Evolutionary conservation across 768 basidiomycete species (phyloP), one percentile per base, ranked within the genome.

Genomic region (Auricularia cornea): DNA sequence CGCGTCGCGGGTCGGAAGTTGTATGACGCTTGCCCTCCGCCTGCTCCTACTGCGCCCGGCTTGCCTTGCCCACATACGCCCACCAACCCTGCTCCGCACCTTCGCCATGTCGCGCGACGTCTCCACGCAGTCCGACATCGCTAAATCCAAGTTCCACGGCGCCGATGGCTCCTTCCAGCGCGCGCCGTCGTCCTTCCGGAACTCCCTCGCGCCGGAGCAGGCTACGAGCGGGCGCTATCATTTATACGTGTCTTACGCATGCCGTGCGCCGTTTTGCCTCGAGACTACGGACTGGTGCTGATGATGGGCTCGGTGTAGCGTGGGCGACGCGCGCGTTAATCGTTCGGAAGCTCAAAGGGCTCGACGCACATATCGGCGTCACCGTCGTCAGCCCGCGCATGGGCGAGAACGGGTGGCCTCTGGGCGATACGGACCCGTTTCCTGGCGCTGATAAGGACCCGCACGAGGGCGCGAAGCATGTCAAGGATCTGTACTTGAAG

Each of bases 241-340:
- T 68, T 90, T 96, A 68, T 96, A 92, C 69, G 90, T 97, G 64
- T 90, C 89, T 4, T 85, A 86, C 66, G 85, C 89, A 2, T 98
- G 94, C 69, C 94, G 90, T 92, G 66, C 72, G 88, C n/a, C 38
- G 30, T 3, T 1, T 23, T 5, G 1, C 2, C 16, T 5, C 35
- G 8, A 10, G 16, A 1, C 16, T 5, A 5, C 16, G 3, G 8
- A 8, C 35, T 38, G 32, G 26, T 20, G 6, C 31, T 61, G 41
- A 20, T 61, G n/a, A n/a, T n/a, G n/a, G n/a, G 64, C 30, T 26
- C 56, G 28, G 31, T 70, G 30, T 59, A 91, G 89, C 96, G 11
- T 98, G 95, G 96, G 96, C 96, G 0, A 92, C 93, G 29, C 83
- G 96, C 67, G 84, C 94, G 3, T 78, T 97, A 66, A 97, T 98